These are phyloP conservation scores for Gorgonomyces haynaldii DNA, from an alignment of 192 early-diverging fungal genomes.

Conservation along the genomic window DNA sequence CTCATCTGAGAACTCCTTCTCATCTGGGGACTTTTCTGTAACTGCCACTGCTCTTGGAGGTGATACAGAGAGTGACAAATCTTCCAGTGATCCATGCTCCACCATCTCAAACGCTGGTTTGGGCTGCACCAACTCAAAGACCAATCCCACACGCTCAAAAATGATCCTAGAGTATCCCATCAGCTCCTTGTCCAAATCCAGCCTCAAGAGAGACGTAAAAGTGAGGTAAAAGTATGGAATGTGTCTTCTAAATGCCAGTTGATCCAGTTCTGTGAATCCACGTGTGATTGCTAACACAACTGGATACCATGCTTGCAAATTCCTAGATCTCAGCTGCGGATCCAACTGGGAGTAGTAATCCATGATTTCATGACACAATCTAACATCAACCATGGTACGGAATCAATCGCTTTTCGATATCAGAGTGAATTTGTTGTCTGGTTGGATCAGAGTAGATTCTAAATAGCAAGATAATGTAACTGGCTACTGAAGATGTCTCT, in stretches of 20 bases:
- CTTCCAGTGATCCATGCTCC: too few relatives aligned
- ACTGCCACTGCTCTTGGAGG: too few relatives aligned
- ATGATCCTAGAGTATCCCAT: too few relatives aligned
- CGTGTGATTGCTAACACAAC: constrained; percentile 21
- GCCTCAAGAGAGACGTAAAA: neutral
- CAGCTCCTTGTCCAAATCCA: neutral
- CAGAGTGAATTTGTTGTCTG: constrained; percentile 22
- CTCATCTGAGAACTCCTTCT: too few relatives aligned
- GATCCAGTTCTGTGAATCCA: neutral
- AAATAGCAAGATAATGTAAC: constrained; percentile 43
- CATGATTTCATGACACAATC: constrained; percentile 36
- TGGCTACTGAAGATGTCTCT: constrained; percentile 53
- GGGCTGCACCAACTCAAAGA: too few relatives aligned
- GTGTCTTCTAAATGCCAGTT: neutral
- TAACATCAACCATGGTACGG: constrained; percentile 12
- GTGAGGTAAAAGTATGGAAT: constrained; percentile 8
- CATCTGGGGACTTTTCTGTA: too few relatives aligned
- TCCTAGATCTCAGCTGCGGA: constrained; percentile 33
- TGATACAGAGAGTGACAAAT: too few relatives aligned
- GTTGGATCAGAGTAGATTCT: constrained; percentile 46
- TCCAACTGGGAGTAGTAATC: constrained; percentile 38
- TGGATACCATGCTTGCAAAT: constrained; percentile 52
- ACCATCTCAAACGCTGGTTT: too few relatives aligned
- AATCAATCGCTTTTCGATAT: constrained; percentile 44
- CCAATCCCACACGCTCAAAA: too few relatives aligned